A percentile compares a stretch with the other conserved stretches of the same genome.
These are phyloP conservation scores for Arachnopeziza araneosa DNA, from an alignment of 2,329 filamentous ascomycete genomes.

Conservation along the genomic window DNA sequence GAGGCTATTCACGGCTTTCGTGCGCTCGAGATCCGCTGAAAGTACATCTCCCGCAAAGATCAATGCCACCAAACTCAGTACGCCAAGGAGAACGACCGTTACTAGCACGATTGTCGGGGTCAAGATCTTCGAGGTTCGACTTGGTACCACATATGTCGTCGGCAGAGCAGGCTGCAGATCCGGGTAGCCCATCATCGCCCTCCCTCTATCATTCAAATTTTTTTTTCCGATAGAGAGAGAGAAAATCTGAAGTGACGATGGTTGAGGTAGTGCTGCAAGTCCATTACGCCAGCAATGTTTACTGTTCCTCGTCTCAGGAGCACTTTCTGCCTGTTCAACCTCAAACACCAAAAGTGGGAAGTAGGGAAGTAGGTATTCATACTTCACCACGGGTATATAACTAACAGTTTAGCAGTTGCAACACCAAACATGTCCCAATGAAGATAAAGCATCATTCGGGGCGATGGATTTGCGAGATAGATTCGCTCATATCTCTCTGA, in stretches of 20 bases:
- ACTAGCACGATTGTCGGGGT: constrained; percentile 15
- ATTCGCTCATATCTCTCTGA: neutral
- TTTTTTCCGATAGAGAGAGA: constrained; percentile 1
- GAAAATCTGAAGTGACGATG: constrained; percentile 1
- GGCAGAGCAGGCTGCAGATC: constrained; percentile 11
- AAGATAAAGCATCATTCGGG: neutral
- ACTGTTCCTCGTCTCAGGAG: constrained; percentile 11
- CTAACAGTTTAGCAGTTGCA: neutral
- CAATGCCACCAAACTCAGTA: constrained; percentile 10
- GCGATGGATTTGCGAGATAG: neutral
- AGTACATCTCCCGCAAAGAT: constrained; percentile 9
- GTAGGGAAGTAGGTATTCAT: neutral
- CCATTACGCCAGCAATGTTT: neutral
- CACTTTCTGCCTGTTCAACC: constrained; percentile 13
- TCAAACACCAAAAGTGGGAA: constrained; percentile 10
- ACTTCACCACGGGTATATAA: neutral
- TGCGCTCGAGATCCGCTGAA: neutral
- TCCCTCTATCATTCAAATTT: neutral
- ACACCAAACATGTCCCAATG: neutral
- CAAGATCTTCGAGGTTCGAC: constrained; percentile 14
- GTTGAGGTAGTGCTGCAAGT: constrained; percentile 5
- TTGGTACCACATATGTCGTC: constrained; percentile 3
- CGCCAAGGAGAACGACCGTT: constrained; percentile 12
- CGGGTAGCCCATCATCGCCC: constrained; percentile 8
- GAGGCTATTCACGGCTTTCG: constrained; percentile 11